phyloP scores from a whole-genome alignment of 2,329 filamentous ascomycete genomes.

The Botrytis fabae region DNA sequence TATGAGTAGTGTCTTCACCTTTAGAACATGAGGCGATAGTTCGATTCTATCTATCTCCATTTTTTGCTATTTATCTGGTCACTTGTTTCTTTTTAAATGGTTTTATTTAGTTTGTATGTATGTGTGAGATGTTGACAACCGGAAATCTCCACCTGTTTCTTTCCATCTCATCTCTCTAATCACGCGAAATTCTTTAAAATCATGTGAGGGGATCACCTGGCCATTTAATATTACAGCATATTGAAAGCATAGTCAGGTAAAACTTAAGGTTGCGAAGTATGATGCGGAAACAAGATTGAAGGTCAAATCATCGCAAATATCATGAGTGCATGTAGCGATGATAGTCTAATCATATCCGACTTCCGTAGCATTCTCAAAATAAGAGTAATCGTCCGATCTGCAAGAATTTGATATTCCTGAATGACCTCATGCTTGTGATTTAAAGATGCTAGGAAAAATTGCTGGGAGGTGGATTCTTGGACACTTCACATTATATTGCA shows the following conservation, averaged over 20 bases:
- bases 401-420: background rate
- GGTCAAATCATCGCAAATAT: background rate
- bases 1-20: background rate
- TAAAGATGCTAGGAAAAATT: background rate
- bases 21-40: background rate
- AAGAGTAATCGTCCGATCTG: background rate
- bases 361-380: background rate
- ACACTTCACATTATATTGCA: rapidly evolving
- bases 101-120: background rate
- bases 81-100: background rate
- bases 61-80: background rate
- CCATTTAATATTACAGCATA: no score
- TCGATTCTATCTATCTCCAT: background rate
- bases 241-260: background rate
- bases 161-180: no score
- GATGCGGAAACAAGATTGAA: background rate
- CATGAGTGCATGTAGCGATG: background rate
- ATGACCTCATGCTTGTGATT: background rate
- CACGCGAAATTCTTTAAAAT: no score
- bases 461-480: background rate
- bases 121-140: background rate
- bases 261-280: background rate
- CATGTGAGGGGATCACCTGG: no score
- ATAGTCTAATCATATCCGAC: background rate
- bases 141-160: background rate